These are phyloP conservation scores for Xylariales sp. DNA, from an alignment of 2,329 filamentous ascomycete species.

Conservation along the genomic window DNA sequence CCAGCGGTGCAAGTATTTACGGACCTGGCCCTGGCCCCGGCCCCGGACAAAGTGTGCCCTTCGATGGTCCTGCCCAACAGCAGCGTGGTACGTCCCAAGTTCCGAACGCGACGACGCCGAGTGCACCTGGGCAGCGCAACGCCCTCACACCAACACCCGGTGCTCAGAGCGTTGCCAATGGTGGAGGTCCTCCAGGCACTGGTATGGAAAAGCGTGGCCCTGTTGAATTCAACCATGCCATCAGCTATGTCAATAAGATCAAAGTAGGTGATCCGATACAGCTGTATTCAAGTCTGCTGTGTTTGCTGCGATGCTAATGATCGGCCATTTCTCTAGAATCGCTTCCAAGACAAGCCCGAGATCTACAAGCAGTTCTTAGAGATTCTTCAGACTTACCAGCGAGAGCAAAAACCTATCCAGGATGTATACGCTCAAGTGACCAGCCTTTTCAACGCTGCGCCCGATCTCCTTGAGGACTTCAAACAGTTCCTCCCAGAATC, in stretches of 20 bases:
- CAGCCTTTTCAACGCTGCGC: constrained; percentile 84
- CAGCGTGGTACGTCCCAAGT: constrained; percentile 23
- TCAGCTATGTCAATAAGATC: constrained; percentile 99
- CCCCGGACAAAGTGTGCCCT: constrained; percentile 19
- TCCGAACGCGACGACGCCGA: constrained; percentile 31
- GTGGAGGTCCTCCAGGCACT: constrained; percentile 53
- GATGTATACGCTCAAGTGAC: constrained; percentile 98
- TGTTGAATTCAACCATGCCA: constrained; percentile 98
- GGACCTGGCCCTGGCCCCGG: constrained; percentile 31
- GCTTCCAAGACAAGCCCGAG: constrained; percentile 92
- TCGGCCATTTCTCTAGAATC: constrained; percentile 59
- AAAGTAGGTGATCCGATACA: constrained; percentile 68
- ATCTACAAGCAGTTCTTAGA: constrained; percentile 99
- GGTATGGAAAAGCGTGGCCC: constrained; percentile 82
- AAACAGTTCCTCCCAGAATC: constrained; percentile 98
- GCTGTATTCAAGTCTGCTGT: background rate
- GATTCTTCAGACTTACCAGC: constrained; percentile 95
- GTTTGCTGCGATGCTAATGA: constrained; percentile 6
- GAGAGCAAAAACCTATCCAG: constrained; percentile 96
- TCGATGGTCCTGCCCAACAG: constrained; percentile 26
- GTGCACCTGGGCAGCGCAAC: constrained; percentile 44
- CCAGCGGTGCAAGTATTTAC: constrained; percentile 45
- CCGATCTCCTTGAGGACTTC: constrained; percentile 94
- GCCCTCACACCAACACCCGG: constrained; percentile 57
- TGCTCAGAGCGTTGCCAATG: constrained; percentile 57